phyloP scores from a whole-genome alignment of 176 grass and related monocot genomes.

The Musa acuminata region DNA sequence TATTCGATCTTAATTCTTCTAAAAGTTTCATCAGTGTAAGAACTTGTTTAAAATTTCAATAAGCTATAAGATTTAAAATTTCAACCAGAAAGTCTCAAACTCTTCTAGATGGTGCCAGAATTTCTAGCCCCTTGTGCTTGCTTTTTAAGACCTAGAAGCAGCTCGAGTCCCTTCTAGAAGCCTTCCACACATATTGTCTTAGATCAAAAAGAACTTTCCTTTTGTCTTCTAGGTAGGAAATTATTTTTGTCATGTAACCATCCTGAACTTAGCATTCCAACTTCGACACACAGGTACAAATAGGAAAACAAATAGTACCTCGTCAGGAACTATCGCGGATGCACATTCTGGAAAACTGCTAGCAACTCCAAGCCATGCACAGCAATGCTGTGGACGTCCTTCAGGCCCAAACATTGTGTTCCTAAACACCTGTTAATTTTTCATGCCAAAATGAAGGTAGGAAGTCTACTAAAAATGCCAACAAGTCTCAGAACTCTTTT shows the following conservation, averaged over 20 bases:
- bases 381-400: constrained; percentile 91
- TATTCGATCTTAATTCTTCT: no score
- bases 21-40: not conserved
- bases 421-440: constrained; percentile 67
- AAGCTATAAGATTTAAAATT: not conserved
- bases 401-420: constrained; percentile 99
- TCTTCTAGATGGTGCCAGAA: not conserved
- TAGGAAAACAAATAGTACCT: constrained; percentile 42
- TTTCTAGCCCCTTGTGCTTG: not conserved
- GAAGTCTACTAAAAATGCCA: constrained; percentile 5
- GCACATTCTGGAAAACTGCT: constrained; percentile 98
- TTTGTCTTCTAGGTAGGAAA: not conserved
- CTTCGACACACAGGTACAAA: constrained; percentile 6
- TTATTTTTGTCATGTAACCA: not conserved
- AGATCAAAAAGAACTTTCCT: not conserved
- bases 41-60: not conserved
- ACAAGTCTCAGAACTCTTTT: not conserved
- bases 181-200: not conserved
- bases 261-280: constrained; percentile 2
- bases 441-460: constrained; percentile 10
- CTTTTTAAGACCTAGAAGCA: not conserved
- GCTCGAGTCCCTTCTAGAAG: not conserved
- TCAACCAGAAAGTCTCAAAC: not conserved
- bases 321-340: constrained; percentile 81
- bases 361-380: constrained; percentile 96